These are phyloP conservation scores for Benincasa hispida DNA, from an alignment of 306 rosid species.

Conservation along the genomic window DNA sequence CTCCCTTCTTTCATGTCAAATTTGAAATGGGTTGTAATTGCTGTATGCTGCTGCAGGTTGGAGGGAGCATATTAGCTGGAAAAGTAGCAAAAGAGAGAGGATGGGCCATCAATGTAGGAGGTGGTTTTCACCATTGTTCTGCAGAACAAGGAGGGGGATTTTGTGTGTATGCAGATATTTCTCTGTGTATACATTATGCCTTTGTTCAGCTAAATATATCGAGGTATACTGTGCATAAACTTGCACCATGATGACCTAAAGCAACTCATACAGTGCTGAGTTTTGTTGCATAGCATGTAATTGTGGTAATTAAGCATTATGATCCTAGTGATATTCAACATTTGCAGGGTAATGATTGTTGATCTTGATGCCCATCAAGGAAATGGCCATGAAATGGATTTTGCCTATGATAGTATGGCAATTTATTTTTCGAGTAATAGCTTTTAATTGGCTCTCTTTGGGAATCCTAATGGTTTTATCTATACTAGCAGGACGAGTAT, in stretches of 20 bases:
- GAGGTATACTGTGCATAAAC: conserved; percentile 30
- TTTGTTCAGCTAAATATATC: conserved; percentile 59
- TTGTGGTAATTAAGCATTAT: conserved; percentile 3
- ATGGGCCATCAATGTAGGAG: conserved; percentile 94
- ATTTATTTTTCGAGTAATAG: conserved; percentile 6
- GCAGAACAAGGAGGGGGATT: conserved; percentile 81
- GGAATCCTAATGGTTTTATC: conserved; percentile 12
- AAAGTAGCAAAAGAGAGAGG: conserved; percentile 90
- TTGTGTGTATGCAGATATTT: conserved; percentile 80
- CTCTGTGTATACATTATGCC: conserved; percentile 74
- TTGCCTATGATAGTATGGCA: conserved; percentile 55
- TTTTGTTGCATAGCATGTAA: conserved; percentile 4
- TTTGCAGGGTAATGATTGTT: conserved; percentile 77
- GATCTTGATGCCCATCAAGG: conserved; percentile 99
- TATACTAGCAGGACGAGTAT: conserved; percentile 57
- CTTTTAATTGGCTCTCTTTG: conserved; percentile 16
- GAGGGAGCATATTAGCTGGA: conserved; percentile 81
- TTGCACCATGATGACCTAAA: neutral
- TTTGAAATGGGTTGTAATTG: neutral
- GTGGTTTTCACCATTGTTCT: conserved; percentile 94
- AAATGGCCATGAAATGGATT: conserved; percentile 86
- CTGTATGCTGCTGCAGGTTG: conserved; percentile 41
- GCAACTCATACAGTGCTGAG: conserved; percentile 8
- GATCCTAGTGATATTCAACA: neutral
- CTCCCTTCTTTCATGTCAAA: neutral